Base-by-base conservation (phyloP, 1,284 basidiomycete genomes). In the Moniliella sp. region DNA sequence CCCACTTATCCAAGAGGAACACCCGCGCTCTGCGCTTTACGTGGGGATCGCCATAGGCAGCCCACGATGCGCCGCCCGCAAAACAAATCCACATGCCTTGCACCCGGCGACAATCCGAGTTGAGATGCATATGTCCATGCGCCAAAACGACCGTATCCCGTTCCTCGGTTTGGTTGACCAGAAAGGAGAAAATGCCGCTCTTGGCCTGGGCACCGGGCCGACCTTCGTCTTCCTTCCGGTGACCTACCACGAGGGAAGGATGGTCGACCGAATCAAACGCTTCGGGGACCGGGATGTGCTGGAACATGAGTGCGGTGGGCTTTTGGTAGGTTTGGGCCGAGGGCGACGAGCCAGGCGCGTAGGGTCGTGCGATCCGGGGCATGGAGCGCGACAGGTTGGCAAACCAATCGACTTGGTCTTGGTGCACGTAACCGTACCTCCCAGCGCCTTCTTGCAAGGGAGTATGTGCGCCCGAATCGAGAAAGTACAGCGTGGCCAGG, bases 31-130 rank as follows among this genome's bases (percentile, higher is more conserved):
- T 32, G 4, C 51, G 18, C 12, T 39, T 25, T 2, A 50, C 25
- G 11, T 33, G 32, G 36, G 28, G 8, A 9, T 30, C 31, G 1
- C 50, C 50, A 11, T 53, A 53, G 5, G 28, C 46, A 0, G 48
- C 45, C 10, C 43, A 36, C 10, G 43, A 46, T 0, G 38, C 75
- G 48, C 84, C 86, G 16, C 86, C 86, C 14, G 79, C 79, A 57
- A 97, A 97, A 64, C 86, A 94, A 46, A 78, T 67, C 86, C 88
- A 94, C 2, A 88, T 67, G 4, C 78, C 78, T 29, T 73, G 68
- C 4, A 83, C 68, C 5, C 84, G 71, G 43, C 74, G 67, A 50
- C 86, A 94, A 48, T 83, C 78, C 51, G 86, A 81, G 7, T 52
- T 55, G 32, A 53, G 36, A 34, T 53, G 39, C 42, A 39, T 44